Evolutionary conservation across 352 stramenopile genomes (phyloP), one percentile per base, ranked within the genome.

Genomic region (Globisporangium nagaii): DNA sequence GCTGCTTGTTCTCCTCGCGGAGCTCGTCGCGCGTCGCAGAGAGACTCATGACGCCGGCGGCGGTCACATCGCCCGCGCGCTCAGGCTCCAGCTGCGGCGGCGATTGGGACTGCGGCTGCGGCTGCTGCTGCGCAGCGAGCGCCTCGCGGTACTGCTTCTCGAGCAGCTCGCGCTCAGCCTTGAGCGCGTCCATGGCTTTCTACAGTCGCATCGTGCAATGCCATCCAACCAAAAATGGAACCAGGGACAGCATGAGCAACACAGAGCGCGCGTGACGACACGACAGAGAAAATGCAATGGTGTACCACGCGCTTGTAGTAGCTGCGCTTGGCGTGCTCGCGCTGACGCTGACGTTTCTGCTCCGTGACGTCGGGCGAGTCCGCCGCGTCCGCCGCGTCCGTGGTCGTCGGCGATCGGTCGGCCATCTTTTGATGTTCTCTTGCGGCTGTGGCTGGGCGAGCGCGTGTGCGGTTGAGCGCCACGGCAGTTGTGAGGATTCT

Each of bases 241-340:
- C n/a, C n/a, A n/a, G n/a, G n/a, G n/a, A n/a, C n/a, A n/a, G n/a
- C n/a, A n/a, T n/a, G n/a, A n/a, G n/a, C n/a, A n/a, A 52, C 7
- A 43, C 28, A 36, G 40, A 12, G 6, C 27, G 34, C 19, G 7
- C n/a, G 12, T 34, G 20, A 31, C 32, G 19, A 20, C 28, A 40
- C n/a, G 28, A 39, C 17, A 54, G 41, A n/a, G 41, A 1, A 17
- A 20, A 19, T 15, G 20, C 20, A n/a, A 20, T 20, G 2, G 70
- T 73, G 57, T 65, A 90, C 79, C 43, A 79, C 63, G 32, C 86
- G 86, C 64, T 82, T 81, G 69, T 90, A 85, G 76, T 90, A 90
- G 46, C 79, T 75, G 9, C 75, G 72, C 62, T 86, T 85, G 62
- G 81, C 79, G 36, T 82, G 68, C 37, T 84, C 64, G 5, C 79